Evolutionary conservation across 2,329 filamentous ascomycete genomes (phyloP).

Genomic region (Chrysosporium keratinophilum): DNA sequence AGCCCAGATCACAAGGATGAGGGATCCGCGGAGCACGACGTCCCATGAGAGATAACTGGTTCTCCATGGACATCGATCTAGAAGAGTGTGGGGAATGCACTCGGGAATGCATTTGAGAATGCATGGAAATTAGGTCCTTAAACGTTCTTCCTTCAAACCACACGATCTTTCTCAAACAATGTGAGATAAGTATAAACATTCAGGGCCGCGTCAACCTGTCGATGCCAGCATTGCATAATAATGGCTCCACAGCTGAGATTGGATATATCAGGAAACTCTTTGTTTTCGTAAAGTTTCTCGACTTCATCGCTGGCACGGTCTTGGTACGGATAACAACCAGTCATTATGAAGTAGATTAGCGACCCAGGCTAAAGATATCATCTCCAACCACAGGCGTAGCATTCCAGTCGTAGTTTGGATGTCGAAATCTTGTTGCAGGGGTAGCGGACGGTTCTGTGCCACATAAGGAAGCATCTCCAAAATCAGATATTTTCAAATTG

Average conservation of each 20-base stretch:
- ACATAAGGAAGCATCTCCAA: conserved; percentile 27
- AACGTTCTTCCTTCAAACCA: no score
- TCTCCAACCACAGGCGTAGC: conserved; percentile 16
- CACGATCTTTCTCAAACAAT: not conserved
- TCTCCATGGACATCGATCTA: not conserved
- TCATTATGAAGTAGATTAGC: conserved; percentile 19
- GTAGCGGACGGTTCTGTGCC: conserved; percentile 17
- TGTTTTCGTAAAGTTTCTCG: conserved; percentile 12
- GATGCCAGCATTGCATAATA: conserved; percentile 18
- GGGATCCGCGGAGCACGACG: not conserved
- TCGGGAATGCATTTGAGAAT: not conserved
- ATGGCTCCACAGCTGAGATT: conserved; percentile 14
- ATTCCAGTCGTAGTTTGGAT: conserved; percentile 16
- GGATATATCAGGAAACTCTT: conserved; percentile 18
- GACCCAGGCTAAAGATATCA: conserved; percentile 19
- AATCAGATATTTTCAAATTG: conserved; percentile 31
- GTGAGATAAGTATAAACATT: not conserved
- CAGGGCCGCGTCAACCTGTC: conserved; percentile 14
- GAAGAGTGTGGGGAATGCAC: no score
- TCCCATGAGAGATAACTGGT: not conserved
- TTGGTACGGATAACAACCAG: conserved; percentile 16
- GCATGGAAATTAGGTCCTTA: no score
- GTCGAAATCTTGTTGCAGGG: conserved; percentile 13
- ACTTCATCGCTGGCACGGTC: conserved; percentile 19
- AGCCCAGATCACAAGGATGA: not conserved